Conservation (phyloP, 495 filamentous ascomycete genomes). For the Penicillium waksmanii region DNA sequence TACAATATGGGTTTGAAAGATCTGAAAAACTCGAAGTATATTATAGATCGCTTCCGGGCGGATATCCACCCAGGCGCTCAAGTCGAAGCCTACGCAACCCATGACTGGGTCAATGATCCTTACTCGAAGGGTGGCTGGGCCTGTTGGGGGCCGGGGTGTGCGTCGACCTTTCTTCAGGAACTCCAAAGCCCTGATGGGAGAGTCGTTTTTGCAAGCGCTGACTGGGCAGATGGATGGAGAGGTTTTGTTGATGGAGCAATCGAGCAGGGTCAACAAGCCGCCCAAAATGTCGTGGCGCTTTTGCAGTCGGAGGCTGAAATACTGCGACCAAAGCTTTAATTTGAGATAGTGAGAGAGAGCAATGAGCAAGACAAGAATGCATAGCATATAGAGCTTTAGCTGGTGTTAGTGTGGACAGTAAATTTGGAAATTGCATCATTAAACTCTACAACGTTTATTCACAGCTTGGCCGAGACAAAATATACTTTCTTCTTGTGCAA, state of each 20-base stretch:
- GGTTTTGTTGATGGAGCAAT: constrained; percentile 39
- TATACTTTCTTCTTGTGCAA: not conserved
- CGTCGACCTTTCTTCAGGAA: constrained; percentile 20
- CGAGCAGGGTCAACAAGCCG: constrained; percentile 25
- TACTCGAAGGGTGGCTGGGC: constrained; percentile 32
- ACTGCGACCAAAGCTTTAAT: not conserved
- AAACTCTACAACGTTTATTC: not conserved
- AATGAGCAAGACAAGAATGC: too few species aligned
- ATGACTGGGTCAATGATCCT: constrained; percentile 37
- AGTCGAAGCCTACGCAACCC: constrained; percentile 23
- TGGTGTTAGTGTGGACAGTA: too few species aligned
- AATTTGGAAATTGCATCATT: too few species aligned
- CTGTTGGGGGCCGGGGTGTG: constrained; percentile 25
- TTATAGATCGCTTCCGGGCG: not conserved
- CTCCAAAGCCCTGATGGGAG: constrained; percentile 26
- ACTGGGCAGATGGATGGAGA: constrained; percentile 40
- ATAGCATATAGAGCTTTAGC: too few species aligned
- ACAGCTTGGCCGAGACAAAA: not conserved
- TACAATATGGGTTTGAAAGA: not conserved
- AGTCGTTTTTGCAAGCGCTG: constrained; percentile 34
- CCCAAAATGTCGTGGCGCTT: not conserved
- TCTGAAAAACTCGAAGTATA: not conserved
- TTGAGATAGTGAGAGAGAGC: not conserved
- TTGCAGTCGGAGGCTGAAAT: not conserved
- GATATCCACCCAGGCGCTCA: constrained; percentile 12